These are phyloP conservation scores for Echeveria elegans DNA, from an alignment of 164 flowering plant genomes.

Conservation along the genomic window DNA sequence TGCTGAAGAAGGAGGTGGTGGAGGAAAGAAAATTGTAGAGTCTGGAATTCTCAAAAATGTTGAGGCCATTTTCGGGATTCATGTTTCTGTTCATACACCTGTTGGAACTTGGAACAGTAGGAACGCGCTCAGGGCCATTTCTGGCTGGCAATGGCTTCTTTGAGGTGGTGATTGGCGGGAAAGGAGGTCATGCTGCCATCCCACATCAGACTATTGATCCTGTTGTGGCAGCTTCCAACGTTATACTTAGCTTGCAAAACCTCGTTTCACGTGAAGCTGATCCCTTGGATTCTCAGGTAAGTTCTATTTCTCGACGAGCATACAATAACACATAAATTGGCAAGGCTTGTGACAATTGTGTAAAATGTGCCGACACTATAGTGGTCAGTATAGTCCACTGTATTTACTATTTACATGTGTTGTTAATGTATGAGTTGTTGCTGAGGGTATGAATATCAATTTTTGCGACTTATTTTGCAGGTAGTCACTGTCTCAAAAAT, in stretches of 20 bases:
- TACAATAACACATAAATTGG: too few relatives aligned
- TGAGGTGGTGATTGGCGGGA: constrained; percentile 40
- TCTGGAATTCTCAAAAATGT: constrained; percentile 30
- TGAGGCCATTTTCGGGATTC: constrained; percentile 38
- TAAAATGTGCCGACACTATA: not conserved
- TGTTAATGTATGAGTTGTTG: not conserved
- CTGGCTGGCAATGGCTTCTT: constrained; percentile 40
- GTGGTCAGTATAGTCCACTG: not conserved
- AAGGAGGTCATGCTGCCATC: constrained; percentile 48
- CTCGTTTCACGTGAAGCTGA: constrained; percentile 48
- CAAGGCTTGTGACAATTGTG: not conserved
- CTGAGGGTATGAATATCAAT: not conserved
- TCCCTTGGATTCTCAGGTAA: constrained; percentile 48
- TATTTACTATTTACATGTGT: not conserved
- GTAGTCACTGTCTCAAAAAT: constrained; percentile 41
- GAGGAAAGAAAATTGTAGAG: constrained; percentile 40
- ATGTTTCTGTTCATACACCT: constrained; percentile 16
- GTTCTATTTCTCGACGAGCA: not conserved
- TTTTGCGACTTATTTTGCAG: constrained; percentile 19
- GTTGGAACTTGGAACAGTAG: constrained; percentile 30
- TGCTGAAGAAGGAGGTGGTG: constrained; percentile 44
- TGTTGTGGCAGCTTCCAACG: constrained; percentile 39
- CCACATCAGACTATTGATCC: constrained; percentile 49
- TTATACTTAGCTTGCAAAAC: constrained; percentile 34
- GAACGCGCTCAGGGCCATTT: constrained; percentile 32